Evolutionary conservation across 176 grass and related monocot genomes (phyloP).

Genomic region (Carex parvula): DNA sequence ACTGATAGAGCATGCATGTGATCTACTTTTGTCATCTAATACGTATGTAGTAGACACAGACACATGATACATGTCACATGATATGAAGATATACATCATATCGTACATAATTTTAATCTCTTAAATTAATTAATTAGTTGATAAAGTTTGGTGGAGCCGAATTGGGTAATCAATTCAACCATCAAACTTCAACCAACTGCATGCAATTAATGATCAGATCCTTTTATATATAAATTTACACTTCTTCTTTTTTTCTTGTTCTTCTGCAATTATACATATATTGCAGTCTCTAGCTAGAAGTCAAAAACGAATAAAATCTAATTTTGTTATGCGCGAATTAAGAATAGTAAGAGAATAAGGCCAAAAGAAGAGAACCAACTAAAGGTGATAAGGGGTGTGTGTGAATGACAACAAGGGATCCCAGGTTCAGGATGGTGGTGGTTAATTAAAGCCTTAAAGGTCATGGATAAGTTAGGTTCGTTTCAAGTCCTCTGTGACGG

Average conservation of each 20-base stretch:
- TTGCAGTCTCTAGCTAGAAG: slow-evolving; percentile 15
- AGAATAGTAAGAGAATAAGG: slow-evolving; percentile 10
- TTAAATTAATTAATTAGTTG: background rate
- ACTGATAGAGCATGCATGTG: background rate
- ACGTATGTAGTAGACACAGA: background rate
- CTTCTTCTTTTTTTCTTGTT: background rate
- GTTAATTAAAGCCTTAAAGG: slow-evolving; percentile 14
- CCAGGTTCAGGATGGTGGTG: slow-evolving; percentile 3
- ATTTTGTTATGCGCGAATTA: background rate
- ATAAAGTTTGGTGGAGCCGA: background rate
- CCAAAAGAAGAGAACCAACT: slow-evolving; percentile 17
- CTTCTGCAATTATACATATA: background rate
- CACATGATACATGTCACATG: background rate
- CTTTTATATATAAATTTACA: background rate
- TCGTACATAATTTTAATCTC: background rate
- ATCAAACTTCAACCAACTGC: background rate
- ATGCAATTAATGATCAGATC: background rate
- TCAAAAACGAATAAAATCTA: slow-evolving; percentile 10
- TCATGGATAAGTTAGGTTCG: background rate
- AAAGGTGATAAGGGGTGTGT: slow-evolving; percentile 33
- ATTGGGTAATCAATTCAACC: background rate
- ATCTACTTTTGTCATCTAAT: background rate
- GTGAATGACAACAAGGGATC: slow-evolving; percentile 24
- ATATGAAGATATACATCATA: background rate
- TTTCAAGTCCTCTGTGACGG: background rate